phyloP scores from a whole-genome alignment of 1,139 yeast genomes.

The Pichiaceae sp. region DNA sequence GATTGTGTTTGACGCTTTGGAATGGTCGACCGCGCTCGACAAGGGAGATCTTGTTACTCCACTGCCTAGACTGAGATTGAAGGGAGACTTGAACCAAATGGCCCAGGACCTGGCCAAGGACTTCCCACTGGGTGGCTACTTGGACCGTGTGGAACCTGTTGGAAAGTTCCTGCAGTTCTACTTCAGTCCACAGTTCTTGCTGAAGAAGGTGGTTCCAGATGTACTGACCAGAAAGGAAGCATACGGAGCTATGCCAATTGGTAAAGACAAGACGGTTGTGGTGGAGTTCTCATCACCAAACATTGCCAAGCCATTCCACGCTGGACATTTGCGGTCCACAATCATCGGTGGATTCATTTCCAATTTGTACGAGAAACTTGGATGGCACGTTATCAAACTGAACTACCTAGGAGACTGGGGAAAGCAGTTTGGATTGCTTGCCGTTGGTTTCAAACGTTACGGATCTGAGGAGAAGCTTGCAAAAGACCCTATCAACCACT shows the following conservation, averaged over 20 bases:
- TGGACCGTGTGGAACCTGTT: conserved; percentile 67
- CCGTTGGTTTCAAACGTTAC: conserved; percentile 82
- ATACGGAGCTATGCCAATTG: conserved; percentile 74
- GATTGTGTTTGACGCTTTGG: conserved; percentile 77
- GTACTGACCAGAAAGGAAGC: conserved; percentile 48
- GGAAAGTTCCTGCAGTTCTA: conserved; percentile 92
- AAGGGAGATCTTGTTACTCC: conserved; percentile 94
- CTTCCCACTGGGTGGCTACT: conserved; percentile 59
- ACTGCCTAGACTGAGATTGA: conserved; percentile 84
- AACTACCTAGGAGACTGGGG: conserved; percentile 99
- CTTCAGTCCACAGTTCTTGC: conserved; percentile 60
- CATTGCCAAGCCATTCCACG: conserved; percentile 98
- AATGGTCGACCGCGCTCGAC: conserved; percentile 77
- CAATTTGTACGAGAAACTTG: conserved; percentile 81
- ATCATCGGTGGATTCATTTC: conserved; percentile 96
- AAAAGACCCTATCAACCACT: conserved; percentile 84
- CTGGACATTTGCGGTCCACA: conserved; percentile 97
- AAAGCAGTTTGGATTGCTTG: conserved; percentile 92
- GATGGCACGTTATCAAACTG: conserved; percentile 84
- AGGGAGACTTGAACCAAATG: conserved; percentile 62
- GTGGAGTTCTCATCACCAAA: conserved; percentile 96
- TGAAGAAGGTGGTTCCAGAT: conserved; percentile 64
- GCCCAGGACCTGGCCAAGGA: conserved; percentile 77
- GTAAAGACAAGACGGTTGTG: conserved; percentile 61
- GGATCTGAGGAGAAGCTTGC: conserved; percentile 71